Conservation (phyloP, 2,329 filamentous ascomycete genomes). For the Xylariaceae sp. region DNA sequence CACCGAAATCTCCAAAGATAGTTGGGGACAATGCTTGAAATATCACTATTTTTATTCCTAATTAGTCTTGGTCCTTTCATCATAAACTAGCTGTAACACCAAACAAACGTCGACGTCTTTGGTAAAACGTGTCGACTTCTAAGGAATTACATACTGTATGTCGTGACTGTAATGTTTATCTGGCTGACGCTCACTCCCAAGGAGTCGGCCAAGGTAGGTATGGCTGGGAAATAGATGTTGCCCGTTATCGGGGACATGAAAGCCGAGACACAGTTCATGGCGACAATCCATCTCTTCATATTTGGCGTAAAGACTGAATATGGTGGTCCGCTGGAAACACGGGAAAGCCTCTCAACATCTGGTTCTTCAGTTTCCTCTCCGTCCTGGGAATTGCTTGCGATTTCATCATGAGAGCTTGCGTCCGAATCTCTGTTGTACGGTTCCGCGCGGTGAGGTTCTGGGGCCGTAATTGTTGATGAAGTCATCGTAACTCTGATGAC, state of each 20-base stretch:
- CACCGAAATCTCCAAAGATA: conserved; percentile 59
- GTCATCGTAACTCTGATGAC: too few species aligned
- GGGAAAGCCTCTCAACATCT: conserved; percentile 33
- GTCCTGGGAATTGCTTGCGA: conserved; percentile 9
- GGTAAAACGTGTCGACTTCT: too few species aligned
- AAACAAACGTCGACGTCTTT: too few species aligned
- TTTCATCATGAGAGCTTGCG: conserved; percentile 9
- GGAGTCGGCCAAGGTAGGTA: conserved; percentile 36
- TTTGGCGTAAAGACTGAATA: conserved; percentile 38
- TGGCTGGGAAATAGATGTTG: conserved; percentile 52
- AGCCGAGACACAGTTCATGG: conserved; percentile 49
- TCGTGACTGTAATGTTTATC: conserved; percentile 52
- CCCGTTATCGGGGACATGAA: conserved; percentile 57
- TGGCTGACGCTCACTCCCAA: conserved; percentile 36
- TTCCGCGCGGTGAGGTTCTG: too few species aligned
- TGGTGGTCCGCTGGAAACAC: conserved; percentile 35
- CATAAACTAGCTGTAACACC: too few species aligned
- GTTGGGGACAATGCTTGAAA: conserved; percentile 60
- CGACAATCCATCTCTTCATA: conserved; percentile 49
- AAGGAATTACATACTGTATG: conserved; percentile 39
- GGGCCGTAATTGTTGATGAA: too few species aligned
- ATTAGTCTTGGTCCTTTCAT: too few species aligned
- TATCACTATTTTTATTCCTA: conserved; percentile 38
- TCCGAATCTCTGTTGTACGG: conserved; percentile 1
- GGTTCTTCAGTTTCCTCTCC: conserved; percentile 4